Base-by-base conservation (phyloP, 169 alveolate species). In the Cryptosporidium xiaoi region DNA sequence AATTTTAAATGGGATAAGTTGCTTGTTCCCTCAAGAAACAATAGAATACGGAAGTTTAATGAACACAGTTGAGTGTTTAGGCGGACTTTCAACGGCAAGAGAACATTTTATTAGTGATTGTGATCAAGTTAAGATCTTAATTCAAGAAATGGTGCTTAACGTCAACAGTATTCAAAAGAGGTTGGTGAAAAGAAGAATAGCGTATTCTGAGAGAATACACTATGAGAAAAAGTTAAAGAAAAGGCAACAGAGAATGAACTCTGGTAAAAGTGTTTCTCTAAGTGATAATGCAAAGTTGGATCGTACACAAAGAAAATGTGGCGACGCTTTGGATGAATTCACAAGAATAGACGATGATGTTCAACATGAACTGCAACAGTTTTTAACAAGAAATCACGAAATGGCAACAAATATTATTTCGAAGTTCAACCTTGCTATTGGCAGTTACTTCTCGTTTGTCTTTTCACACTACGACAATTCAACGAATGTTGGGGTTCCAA, bases 271-370 rank as follows among this genome's bases (percentile, higher is more conserved):
- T n/a, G 29, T 62, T 60, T 60, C 87, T 20, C 15, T 62, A 24
- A 77, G 65, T 20, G 87, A 77, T 20, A 77, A 77, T 60, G 87
- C 71, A 29, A 77, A 77, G 62, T 48, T 77, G 51, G 87, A 77
- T 24, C 65, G 87, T 18, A 77, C 87, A 12, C 87, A 77, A 27
- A 77, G 71, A 27, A 77, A 77, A 40, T 77, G 87, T 62, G 87
- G 87, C 18, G 87, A 77, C 18, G 87, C 87, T 16, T 77, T 77
- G 51, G 87, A 77, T 60, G 87, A 77, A 53, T 77, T 77, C 13
- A 77, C 87, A 4, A 77, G 87, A 40, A 77, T 77, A 40, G 87
- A 77, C 36, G 87, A 77, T 33, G 87, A 77, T 1, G 87, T 77
- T 5, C 87, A 77, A 29, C 87, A 77, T 27, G 87, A 77, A 27